These are phyloP conservation scores for Antitrichia curtipendula DNA, from an alignment of 225 moss, liverwort and hornwort species.

Conservation along the genomic window DNA sequence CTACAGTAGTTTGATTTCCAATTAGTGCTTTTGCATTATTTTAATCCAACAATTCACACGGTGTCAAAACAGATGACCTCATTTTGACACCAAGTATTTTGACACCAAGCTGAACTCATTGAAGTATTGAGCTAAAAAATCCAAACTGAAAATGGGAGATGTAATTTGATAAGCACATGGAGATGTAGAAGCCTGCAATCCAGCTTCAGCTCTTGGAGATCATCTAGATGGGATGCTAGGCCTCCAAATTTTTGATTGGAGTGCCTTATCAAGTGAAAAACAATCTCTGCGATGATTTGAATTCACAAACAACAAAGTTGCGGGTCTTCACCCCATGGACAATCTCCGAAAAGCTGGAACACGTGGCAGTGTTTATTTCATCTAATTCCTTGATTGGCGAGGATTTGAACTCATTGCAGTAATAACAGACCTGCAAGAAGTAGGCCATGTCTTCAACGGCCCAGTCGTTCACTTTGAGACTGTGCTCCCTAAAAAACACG, in stretches of 20 bases:
- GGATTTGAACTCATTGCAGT: not conserved
- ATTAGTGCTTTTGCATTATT: too few species aligned
- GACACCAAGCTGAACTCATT: not conserved
- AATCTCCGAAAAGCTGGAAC: constrained; percentile 14
- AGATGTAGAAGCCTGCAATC: not conserved
- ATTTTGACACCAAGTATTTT: too few species aligned
- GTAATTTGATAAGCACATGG: not conserved
- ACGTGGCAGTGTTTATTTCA: not conserved
- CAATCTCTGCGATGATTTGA: not conserved
- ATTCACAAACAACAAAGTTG: constrained; percentile 5
- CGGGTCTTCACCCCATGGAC: constrained; percentile 7
- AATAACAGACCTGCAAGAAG: constrained; percentile 3
- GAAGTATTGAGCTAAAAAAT: too few species aligned
- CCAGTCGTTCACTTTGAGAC: not conserved
- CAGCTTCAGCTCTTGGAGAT: not conserved
- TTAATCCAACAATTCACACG: too few species aligned
- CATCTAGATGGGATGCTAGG: not conserved
- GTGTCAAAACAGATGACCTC: too few species aligned
- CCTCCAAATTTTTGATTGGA: too few species aligned
- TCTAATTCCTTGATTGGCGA: constrained; percentile 5
- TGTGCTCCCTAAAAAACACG: not conserved
- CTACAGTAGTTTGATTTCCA: too few species aligned
- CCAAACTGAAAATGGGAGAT: not conserved
- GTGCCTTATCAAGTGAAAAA: constrained; percentile 6
- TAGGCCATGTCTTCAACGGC: constrained; percentile 13